Percentiles rank a stretch among this genome's conserved stretches.
phyloP scores from a whole-genome alignment of 2,329 filamentous ascomycete genomes.

The Leptographium lundbergii region DNA sequence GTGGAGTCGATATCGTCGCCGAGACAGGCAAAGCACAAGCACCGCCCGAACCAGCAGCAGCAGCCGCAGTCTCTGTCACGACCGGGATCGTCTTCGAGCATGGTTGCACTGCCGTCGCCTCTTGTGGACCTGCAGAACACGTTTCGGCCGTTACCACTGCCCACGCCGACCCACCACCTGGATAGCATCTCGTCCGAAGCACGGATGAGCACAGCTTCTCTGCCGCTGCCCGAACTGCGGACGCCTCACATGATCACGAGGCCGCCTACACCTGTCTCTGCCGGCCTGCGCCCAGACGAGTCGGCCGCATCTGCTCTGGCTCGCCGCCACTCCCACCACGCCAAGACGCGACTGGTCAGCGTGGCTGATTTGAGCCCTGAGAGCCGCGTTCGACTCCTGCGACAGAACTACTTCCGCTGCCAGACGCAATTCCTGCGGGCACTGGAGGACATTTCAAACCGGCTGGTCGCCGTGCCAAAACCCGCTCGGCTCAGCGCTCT shows the following conservation, averaged over 20 bases:
- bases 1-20: slow-evolving; percentile 7
- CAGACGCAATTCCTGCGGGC: slow-evolving; percentile 72
- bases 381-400: slow-evolving; percentile 59
- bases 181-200: slow-evolving; percentile 44
- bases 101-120: slow-evolving; percentile 27
- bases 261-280: slow-evolving; percentile 45
- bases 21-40: slow-evolving; percentile 2
- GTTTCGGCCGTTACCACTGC: not conserved
- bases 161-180: slow-evolving; percentile 22
- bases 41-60: not conserved
- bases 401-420: slow-evolving; percentile 73
- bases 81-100: slow-evolving; percentile 11
- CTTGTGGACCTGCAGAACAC: not conserved
- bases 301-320: slow-evolving; percentile 29
- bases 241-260: slow-evolving; percentile 39
- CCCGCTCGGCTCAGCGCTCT: slow-evolving; percentile 69
- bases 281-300: slow-evolving; percentile 30
- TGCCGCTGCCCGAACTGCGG: slow-evolving; percentile 49
- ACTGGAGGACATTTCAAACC: slow-evolving; percentile 72
- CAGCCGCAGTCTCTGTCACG: slow-evolving; percentile 2
- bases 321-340: slow-evolving; percentile 41
- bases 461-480: slow-evolving; percentile 72
- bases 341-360: slow-evolving; percentile 41
- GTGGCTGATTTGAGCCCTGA: slow-evolving; percentile 48
- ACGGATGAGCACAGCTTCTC: slow-evolving; percentile 53